These are phyloP conservation scores for Cylindrotheca fusiformis DNA, from an alignment of 108 stramenopile species.

Conservation along the genomic window DNA sequence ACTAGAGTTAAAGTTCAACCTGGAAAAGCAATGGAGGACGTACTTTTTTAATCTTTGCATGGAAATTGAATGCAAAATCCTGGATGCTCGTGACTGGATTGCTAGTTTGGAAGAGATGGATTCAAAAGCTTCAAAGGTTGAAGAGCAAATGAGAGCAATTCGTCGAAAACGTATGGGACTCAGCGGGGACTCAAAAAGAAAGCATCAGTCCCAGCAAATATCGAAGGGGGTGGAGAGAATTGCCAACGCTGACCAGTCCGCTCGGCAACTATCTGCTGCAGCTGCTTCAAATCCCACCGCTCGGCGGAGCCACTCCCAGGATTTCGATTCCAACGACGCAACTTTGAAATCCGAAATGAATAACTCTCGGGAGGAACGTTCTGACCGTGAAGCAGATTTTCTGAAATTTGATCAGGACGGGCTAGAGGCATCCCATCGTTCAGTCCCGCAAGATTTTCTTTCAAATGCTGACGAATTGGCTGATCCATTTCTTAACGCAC, in stretches of 20 bases:
- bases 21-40: slow-evolving; percentile 54
- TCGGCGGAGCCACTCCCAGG: neutral
- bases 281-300: neutral
- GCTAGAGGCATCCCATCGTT: neutral
- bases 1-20: slow-evolving; percentile 53
- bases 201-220: neutral
- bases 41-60: slow-evolving; percentile 63
- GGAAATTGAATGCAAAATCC: slow-evolving; percentile 42
- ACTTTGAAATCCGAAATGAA: no score
- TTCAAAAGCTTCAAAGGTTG: slow-evolving; percentile 22
- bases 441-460: neutral
- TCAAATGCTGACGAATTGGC: slow-evolving; percentile 6
- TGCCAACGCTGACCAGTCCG: no score
- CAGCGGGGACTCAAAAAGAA: neutral
- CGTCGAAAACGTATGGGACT: slow-evolving; percentile 58
- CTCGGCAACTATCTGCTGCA: no score
- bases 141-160: slow-evolving; percentile 43
- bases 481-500: slow-evolving; percentile 40
- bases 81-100: slow-evolving; percentile 53
- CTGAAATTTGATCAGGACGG: neutral
- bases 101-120: slow-evolving; percentile 53
- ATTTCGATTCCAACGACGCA: neutral
- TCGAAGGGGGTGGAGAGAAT: neutral
- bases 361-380: no score
- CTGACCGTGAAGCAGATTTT: no score